These are phyloP conservation scores for Somion occarium DNA, from an alignment of 1,284 basidiomycete species.

Conservation along the genomic window DNA sequence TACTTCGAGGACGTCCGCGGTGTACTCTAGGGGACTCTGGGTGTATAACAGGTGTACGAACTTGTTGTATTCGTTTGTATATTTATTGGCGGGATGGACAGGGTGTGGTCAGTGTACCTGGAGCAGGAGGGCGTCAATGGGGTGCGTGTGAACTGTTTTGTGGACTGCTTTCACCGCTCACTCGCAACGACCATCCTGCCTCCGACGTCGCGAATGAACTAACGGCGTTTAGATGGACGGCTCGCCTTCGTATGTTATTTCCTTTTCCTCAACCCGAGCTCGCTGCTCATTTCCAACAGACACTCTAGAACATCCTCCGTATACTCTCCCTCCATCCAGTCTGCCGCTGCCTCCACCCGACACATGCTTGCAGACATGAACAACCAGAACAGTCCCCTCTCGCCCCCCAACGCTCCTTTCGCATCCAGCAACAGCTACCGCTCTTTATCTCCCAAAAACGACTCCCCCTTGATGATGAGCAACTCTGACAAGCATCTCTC, in stretches of 20 bases:
- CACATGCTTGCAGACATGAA: conserved; percentile 33
- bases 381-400: conserved; percentile 22
- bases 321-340: conserved; percentile 32
- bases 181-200: conserved; percentile 4
- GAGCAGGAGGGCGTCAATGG: conserved; percentile 20
- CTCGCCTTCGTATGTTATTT: conserved; percentile 20
- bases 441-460: conserved; percentile 24
- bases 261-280: conserved; percentile 3
- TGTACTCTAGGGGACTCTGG: not conserved
- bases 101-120: conserved; percentile 48
- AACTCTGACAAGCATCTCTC: conserved; percentile 17
- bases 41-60: not conserved
- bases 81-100: conserved; percentile 35
- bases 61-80: not conserved
- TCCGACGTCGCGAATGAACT: conserved; percentile 12
- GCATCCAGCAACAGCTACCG: conserved; percentile 21
- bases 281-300: conserved; percentile 9
- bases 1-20: not conserved
- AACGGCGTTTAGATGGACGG: conserved; percentile 24
- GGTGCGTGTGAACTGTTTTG: conserved; percentile 20
- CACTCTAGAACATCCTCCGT: conserved; percentile 33
- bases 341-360: conserved; percentile 32
- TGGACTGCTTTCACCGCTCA: not conserved
- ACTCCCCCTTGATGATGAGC: conserved; percentile 20
- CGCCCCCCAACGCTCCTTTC: conserved; percentile 28